These are phyloP conservation scores for Chalciporus piperatus DNA, from an alignment of 768 basidiomycete genomes.

Conservation along the genomic window DNA sequence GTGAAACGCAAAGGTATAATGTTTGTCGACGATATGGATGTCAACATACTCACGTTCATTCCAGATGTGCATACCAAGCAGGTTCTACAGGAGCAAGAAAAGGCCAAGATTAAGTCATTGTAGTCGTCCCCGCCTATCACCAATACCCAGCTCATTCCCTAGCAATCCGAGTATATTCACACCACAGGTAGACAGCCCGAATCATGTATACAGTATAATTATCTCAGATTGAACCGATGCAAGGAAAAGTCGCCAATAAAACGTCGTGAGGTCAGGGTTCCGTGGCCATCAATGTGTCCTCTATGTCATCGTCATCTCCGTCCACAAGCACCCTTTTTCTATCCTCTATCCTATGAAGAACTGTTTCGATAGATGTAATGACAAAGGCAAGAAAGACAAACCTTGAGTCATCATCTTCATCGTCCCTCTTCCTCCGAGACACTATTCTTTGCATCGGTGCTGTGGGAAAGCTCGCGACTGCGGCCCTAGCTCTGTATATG, in stretches of 20 bases:
- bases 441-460: constrained; percentile 41
- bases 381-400: constrained; percentile 9
- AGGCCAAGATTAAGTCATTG: constrained; percentile 75
- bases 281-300: constrained; percentile 36
- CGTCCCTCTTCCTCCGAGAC: constrained; percentile 64
- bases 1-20: constrained; percentile 80
- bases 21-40: constrained; percentile 2
- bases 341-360: constrained; percentile 36
- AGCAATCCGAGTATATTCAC: constrained; percentile 14
- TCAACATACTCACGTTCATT: constrained; percentile 3
- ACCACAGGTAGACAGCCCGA: constrained; percentile 11
- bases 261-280: constrained; percentile 16
- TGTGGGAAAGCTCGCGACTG: constrained; percentile 58
- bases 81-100: constrained; percentile 80
- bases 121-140: constrained; percentile 33
- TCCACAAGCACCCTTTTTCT: constrained; percentile 42
- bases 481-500: constrained; percentile 78
- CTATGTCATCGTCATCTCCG: constrained; percentile 28
- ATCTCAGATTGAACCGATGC: constrained; percentile 3
- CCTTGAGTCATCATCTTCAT: constrained; percentile 66
- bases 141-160: constrained; percentile 9
- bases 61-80: constrained; percentile 81
- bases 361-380: not conserved
- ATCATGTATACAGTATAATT: constrained; percentile 27
- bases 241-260: not conserved